A percentile compares a stretch with the other conserved stretches of the same genome.
Evolutionary conservation across 2,329 filamentous ascomycete genomes (phyloP).

Genomic region (Diaporthe nobilis): DNA sequence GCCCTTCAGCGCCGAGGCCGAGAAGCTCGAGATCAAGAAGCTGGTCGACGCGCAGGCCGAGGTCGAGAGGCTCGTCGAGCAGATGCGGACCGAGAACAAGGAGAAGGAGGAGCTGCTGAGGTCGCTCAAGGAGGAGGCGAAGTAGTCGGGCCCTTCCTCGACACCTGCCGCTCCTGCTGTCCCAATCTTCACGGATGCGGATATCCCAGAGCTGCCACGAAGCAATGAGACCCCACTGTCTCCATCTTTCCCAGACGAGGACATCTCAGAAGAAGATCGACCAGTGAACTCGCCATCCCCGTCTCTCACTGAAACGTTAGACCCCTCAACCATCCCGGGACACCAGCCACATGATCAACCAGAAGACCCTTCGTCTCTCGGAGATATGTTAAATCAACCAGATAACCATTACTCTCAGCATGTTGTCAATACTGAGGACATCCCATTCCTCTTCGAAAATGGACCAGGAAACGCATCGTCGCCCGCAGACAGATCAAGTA

Average conservation of each 20-base stretch:
- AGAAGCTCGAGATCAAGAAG: slow-evolving; percentile 73
- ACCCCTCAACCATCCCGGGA: too few relatives aligned
- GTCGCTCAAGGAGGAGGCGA: slow-evolving; percentile 70
- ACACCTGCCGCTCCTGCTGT: background rate
- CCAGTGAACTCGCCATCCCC: too few relatives aligned
- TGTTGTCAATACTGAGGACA: too few relatives aligned
- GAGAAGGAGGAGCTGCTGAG: slow-evolving; percentile 74
- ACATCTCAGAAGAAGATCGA: background rate
- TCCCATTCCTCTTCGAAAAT: too few relatives aligned
- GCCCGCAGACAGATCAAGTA: background rate
- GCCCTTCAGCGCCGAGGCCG: slow-evolving; percentile 81
- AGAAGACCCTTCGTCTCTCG: too few relatives aligned
- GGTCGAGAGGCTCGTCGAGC: slow-evolving; percentile 72
- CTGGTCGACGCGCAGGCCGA: slow-evolving; percentile 75
- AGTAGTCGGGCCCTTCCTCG: slow-evolving; percentile 38
- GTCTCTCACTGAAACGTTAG: too few relatives aligned
- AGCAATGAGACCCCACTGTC: background rate
- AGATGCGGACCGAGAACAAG: slow-evolving; percentile 72
- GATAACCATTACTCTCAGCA: too few relatives aligned
- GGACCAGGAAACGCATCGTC: too few relatives aligned
- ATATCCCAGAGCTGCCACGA: background rate
- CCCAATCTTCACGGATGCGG: background rate
- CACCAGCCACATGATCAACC: too few relatives aligned
- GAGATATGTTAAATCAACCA: too few relatives aligned
- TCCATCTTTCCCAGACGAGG: background rate